A percentile compares a stretch with the other conserved stretches of the same genome.
phyloP scores from a whole-genome alignment of 129 eudicot species.

The Artemisia argyi region DNA sequence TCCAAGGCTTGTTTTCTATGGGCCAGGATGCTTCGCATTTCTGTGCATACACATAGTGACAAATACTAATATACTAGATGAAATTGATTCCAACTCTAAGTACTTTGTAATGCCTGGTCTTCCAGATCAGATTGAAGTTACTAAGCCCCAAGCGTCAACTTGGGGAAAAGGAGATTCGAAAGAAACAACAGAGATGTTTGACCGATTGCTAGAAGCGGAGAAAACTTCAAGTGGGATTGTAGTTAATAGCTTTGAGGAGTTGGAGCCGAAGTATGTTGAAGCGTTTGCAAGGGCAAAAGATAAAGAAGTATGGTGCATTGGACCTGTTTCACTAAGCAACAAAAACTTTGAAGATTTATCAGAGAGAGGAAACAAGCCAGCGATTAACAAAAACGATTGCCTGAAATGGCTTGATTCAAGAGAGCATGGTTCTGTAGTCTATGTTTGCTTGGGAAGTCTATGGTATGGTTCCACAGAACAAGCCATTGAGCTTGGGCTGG shows the following conservation, averaged over 20 bases:
- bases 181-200: slow-evolving; percentile 21
- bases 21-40: slow-evolving; percentile 55
- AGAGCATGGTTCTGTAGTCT: slow-evolving; percentile 44
- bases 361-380: slow-evolving; percentile 54
- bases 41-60: slow-evolving; percentile 39
- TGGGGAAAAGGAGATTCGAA: slow-evolving; percentile 21
- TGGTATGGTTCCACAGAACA: slow-evolving; percentile 35
- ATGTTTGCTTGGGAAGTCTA: slow-evolving; percentile 55
- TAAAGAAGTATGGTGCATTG: slow-evolving; percentile 56
- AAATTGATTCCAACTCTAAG: slow-evolving; percentile 32
- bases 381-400: slow-evolving; percentile 35
- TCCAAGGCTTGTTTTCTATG: slow-evolving; percentile 65
- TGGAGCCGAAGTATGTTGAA: slow-evolving; percentile 53
- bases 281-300: slow-evolving; percentile 37
- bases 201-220: slow-evolving; percentile 31
- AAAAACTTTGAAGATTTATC: slow-evolving; percentile 37
- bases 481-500: slow-evolving; percentile 53
- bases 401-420: slow-evolving; percentile 46
- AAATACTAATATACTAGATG: slow-evolving; percentile 13
- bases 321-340: slow-evolving; percentile 70
- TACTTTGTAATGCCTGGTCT: slow-evolving; percentile 55
- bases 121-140: slow-evolving; percentile 55
- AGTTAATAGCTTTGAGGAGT: slow-evolving; percentile 63
- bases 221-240: slow-evolving; percentile 39
- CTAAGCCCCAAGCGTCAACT: slow-evolving; percentile 31